phyloP scores from a whole-genome alignment of 2,329 filamentous ascomycete species.

The Xylaria sp. region DNA sequence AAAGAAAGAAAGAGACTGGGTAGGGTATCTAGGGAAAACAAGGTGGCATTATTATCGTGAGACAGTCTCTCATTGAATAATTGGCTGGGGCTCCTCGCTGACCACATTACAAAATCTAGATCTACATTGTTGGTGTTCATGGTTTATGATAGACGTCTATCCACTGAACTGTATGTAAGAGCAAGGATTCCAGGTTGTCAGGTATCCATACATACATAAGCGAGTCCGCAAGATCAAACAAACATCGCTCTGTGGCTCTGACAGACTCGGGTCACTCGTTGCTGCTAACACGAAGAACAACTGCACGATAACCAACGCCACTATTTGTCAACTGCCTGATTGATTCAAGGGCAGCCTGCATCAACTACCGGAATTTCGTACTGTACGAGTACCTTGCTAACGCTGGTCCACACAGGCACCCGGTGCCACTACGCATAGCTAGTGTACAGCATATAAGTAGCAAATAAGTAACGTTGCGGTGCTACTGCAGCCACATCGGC shows the following conservation, averaged over 20 bases:
- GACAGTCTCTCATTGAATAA: constrained; percentile 5
- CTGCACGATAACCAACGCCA: constrained; percentile 34
- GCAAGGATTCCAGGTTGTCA: constrained; percentile 7
- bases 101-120: not conserved
- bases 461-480: constrained; percentile 44
- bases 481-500: constrained; percentile 37
- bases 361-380: constrained; percentile 32
- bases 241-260: not conserved
- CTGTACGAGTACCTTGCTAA: not conserved
- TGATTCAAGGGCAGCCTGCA: constrained; percentile 29
- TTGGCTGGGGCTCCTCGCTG: constrained; percentile 12
- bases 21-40: not conserved
- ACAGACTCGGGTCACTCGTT: not conserved
- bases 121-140: not conserved
- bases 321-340: constrained; percentile 35
- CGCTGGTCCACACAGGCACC: constrained; percentile 8
- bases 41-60: constrained; percentile 7
- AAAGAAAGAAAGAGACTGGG: not conserved
- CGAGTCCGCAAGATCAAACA: constrained; percentile 18
- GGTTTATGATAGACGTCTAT: not conserved
- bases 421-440: not conserved
- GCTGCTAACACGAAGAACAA: constrained; percentile 1
- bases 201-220: constrained; percentile 6
- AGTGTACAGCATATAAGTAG: not conserved
- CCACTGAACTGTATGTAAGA: not conserved